Evolutionary conservation across 768 basidiomycete species (phyloP), one percentile per base, ranked within the genome.

Genomic region (Rhizopogon salebrosus): DNA sequence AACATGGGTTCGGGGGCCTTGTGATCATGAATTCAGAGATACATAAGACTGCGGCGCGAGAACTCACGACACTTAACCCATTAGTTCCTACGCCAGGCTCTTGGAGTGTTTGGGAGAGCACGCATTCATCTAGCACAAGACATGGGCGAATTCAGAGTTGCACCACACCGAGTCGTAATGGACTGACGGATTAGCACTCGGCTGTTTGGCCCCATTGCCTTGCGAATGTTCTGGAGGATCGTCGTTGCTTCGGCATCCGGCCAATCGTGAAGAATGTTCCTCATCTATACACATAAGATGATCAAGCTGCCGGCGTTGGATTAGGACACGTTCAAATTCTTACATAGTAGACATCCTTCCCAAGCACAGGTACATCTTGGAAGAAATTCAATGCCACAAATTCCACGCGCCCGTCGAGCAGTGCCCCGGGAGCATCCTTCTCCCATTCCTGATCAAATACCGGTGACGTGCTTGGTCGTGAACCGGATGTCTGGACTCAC

Each of bases 1-100:
- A 80, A 65, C 45, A 81, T 62, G 0, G 76, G 79, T 49, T 72
- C 70, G 0, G 77, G 78, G 1, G 75, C 77, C 55, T 62, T 64
- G 56, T 40, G 35, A 52, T 55, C 35, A 49, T 54, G 4, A 51
- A 53, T 3, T 53, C 49, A 37, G 27, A 50, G 23, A 41, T 24
- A 27, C 16, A 4, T 9, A 1, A 34, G 18, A 10, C 5, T 13
- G 34, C 20, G 22, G 14, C 26, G 7, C 24, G 16, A 37, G 16
- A n/a, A 41, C 38, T 41, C 27, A 50, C 24, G 24, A 50, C 5
- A n/a, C 29, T 29, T 4, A 26, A 26, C 9, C 49, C 14, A 1
- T 24, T 40, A 18, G 23, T 40, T 9, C 13, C 26, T 3, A 45
- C 38, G 22, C 27, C 52, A 7, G 49, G 39, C 20, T 54, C 53